These are phyloP conservation scores for Glutinoglossum americanum DNA, from an alignment of 495 filamentous ascomycete genomes.

Conservation along the genomic window DNA sequence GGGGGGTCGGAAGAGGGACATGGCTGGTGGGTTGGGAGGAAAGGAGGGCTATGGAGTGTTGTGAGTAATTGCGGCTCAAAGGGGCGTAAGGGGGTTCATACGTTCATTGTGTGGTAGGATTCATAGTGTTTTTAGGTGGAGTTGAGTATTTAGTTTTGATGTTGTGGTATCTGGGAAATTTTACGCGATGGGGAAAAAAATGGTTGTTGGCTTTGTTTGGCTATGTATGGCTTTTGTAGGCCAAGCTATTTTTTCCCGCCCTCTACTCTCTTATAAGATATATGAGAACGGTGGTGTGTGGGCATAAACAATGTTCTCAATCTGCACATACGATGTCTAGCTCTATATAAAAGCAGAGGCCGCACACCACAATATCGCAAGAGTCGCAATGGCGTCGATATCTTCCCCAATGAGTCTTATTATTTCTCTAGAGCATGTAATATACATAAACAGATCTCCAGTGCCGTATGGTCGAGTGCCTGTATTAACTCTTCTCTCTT, in stretches of 20 bases:
- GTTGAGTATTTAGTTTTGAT: too few relatives aligned
- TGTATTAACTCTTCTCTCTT: neutral
- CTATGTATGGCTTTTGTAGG: too few relatives aligned
- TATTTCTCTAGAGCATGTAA: neutral
- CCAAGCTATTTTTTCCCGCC: too few relatives aligned
- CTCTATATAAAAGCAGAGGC: too few relatives aligned
- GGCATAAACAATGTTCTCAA: too few relatives aligned
- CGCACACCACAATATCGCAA: too few relatives aligned
- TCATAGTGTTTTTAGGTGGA: neutral
- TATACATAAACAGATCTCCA: neutral
- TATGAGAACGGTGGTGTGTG: too few relatives aligned
- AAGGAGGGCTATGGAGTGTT: neutral
- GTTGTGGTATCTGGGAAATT: neutral
- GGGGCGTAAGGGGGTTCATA: neutral
- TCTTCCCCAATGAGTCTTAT: neutral
- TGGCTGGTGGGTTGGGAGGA: neutral
- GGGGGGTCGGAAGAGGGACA: slow-evolving; percentile 45
- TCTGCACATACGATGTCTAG: too few relatives aligned
- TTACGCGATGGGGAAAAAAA: neutral
- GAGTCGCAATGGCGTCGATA: neutral
- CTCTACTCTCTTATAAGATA: too few relatives aligned
- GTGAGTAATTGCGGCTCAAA: neutral
- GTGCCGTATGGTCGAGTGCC: neutral
- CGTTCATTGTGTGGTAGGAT: neutral
- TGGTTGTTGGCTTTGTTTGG: too few relatives aligned